phyloP scores from a whole-genome alignment of 495 filamentous ascomycete genomes.

The Aspergillus mulundensis region DNA sequence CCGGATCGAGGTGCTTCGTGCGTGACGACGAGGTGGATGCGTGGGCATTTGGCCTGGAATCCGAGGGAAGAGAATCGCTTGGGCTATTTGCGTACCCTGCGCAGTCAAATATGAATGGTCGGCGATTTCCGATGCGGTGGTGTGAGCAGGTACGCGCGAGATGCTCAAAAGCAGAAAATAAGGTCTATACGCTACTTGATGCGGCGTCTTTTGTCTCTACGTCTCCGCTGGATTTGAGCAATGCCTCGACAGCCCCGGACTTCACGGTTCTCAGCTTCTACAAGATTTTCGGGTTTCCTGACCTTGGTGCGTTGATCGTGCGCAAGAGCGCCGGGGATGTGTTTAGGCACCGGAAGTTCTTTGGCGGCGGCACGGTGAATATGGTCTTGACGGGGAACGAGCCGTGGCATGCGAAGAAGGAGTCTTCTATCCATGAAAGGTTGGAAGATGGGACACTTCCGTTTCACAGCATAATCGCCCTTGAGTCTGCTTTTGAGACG shows the following conservation, averaged over 20 bases:
- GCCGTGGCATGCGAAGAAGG: slow-evolving; percentile 70
- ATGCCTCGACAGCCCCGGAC: slow-evolving; percentile 63
- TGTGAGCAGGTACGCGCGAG: slow-evolving; percentile 46
- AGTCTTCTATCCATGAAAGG: slow-evolving; percentile 66
- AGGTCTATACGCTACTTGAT: slow-evolving; percentile 74
- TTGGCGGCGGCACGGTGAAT: slow-evolving; percentile 94
- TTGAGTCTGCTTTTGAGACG: slow-evolving; percentile 66
- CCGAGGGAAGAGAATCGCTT: slow-evolving; percentile 20
- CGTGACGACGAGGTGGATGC: slow-evolving; percentile 60
- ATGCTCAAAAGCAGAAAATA: slow-evolving; percentile 12
- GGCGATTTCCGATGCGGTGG: slow-evolving; percentile 70
- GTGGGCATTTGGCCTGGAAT: slow-evolving; percentile 52
- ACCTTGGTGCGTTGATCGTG: slow-evolving; percentile 84
- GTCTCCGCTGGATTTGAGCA: slow-evolving; percentile 65
- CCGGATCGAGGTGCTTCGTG: slow-evolving; percentile 61
- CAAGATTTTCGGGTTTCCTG: slow-evolving; percentile 96
- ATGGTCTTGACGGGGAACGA: slow-evolving; percentile 49
- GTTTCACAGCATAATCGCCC: slow-evolving; percentile 80
- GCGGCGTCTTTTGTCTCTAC: slow-evolving; percentile 83
- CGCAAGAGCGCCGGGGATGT: slow-evolving; percentile 61
- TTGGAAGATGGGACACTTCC: slow-evolving; percentile 90
- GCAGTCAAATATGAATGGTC: slow-evolving; percentile 93
- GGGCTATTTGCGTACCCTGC: slow-evolving; percentile 79
- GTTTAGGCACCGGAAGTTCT: slow-evolving; percentile 67
- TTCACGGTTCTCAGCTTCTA: slow-evolving; percentile 90